Conservation (phyloP, 768 basidiomycete species). For the Amyloporia xantha region DNA sequence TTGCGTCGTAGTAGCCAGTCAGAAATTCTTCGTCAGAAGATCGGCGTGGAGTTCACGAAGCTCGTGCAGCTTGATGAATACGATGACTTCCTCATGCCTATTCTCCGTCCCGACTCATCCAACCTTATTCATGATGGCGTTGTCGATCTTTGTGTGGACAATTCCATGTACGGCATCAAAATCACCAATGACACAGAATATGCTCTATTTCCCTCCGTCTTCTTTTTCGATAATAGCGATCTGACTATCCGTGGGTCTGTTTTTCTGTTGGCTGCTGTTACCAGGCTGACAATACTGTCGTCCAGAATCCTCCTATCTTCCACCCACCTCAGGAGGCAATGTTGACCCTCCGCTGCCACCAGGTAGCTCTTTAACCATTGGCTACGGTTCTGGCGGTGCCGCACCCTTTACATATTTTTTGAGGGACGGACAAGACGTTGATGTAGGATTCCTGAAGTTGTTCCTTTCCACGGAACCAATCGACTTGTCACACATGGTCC, state of each 20-base stretch:
- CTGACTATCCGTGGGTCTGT: not conserved
- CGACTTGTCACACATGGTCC: not conserved
- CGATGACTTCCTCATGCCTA: not conserved
- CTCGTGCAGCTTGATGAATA: not conserved
- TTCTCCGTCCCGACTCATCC: not conserved
- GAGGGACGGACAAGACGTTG: not conserved
- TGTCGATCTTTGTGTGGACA: not conserved
- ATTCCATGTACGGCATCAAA: not conserved
- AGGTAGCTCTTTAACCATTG: not conserved
- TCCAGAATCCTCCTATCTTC: not conserved
- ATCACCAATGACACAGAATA: not conserved
- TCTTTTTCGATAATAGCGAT: not conserved
- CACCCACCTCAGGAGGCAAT: not conserved
- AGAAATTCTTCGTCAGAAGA: not conserved
- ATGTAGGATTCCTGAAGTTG: not conserved
- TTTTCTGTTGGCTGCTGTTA: not conserved
- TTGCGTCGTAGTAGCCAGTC: not conserved
- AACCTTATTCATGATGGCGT: not conserved
- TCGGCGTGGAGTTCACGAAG: not conserved
- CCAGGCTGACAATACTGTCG: not conserved
- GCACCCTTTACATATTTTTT: not conserved
- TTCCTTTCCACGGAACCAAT: not conserved
- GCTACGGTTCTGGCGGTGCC: not conserved
- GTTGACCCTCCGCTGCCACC: not conserved
- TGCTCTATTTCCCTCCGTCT: not conserved